Evolutionary conservation across 441 rosid species (phyloP).

Genomic region (Manihot esculenta): DNA sequence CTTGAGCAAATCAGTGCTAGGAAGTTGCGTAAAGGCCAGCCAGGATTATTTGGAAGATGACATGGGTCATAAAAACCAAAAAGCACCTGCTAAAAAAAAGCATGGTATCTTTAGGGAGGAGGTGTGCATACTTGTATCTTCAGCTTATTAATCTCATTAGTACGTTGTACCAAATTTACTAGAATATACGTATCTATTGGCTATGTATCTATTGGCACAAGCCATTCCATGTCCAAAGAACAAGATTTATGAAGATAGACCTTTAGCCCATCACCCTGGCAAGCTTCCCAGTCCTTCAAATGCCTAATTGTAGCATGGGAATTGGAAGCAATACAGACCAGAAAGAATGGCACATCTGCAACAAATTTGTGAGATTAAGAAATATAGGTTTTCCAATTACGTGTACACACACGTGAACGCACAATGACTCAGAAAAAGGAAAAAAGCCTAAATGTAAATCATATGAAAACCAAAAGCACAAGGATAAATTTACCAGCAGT

Average conservation of each 20-base stretch:
- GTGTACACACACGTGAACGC: no score
- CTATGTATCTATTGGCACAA: conserved; percentile 16
- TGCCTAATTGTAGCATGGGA: conserved; percentile 57
- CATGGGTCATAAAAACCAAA: conserved; percentile 94
- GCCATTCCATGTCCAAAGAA: not conserved
- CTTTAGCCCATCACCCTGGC: conserved; percentile 68
- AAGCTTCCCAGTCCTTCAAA: conserved; percentile 70
- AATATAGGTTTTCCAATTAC: not conserved
- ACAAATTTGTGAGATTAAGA: conserved; percentile 18
- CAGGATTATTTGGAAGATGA: conserved; percentile 84
- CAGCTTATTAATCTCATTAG: not conserved
- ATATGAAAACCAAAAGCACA: conserved; percentile 9
- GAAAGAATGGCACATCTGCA: conserved; percentile 87
- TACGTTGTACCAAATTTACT: not conserved
- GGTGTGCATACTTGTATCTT: not conserved
- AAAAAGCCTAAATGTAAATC: not conserved
- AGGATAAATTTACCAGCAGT: conserved; percentile 56
- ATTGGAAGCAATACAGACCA: conserved; percentile 56
- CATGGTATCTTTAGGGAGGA: conserved; percentile 20
- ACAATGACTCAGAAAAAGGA: conserved; percentile 1
- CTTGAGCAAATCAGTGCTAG: conserved; percentile 66
- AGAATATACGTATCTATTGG: no score
- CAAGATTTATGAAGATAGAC: conserved; percentile 35
- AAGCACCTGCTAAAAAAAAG: conserved; percentile 53
- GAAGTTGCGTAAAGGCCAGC: conserved; percentile 96